phyloP scores from a whole-genome alignment of 768 basidiomycete genomes.

The Heimioporus sp. region DNA sequence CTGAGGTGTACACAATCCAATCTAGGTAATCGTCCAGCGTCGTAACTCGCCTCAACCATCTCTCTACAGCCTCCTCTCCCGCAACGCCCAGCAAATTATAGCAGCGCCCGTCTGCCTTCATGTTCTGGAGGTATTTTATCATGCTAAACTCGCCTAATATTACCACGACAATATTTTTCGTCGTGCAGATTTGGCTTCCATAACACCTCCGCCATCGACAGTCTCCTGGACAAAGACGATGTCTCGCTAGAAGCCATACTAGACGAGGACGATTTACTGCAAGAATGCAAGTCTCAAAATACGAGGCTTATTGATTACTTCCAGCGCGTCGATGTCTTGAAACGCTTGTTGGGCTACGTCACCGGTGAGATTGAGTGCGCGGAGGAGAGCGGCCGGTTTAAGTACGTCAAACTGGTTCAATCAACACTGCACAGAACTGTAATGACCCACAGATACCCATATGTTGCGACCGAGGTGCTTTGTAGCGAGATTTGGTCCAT shows the following conservation, averaged over 20 bases:
- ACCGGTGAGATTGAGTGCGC: constrained; percentile 83
- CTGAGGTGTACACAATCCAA: constrained; percentile 13
- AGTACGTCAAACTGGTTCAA: constrained; percentile 49
- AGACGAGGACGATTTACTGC: constrained; percentile 90
- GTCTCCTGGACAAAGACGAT: constrained; percentile 86
- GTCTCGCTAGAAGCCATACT: constrained; percentile 87
- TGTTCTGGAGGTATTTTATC: constrained; percentile 48
- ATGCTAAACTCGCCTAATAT: neutral
- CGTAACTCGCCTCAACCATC: constrained; percentile 21
- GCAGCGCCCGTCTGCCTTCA: constrained; percentile 26
- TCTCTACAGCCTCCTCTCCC: neutral
- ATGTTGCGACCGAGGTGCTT: constrained; percentile 90
- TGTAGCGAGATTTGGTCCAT: constrained; percentile 96
- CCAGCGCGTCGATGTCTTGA: constrained; percentile 75
- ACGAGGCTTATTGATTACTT: constrained; percentile 87
- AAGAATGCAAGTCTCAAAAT: constrained; percentile 95
- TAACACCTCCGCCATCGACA: constrained; percentile 87
- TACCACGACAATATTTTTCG: constrained; percentile 2
- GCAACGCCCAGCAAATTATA: constrained; percentile 4
- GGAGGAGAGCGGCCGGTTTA: constrained; percentile 76
- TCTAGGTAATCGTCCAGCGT: constrained; percentile 22
- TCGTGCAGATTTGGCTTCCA: constrained; percentile 80
- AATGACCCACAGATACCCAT: constrained; percentile 67
- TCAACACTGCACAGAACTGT: constrained; percentile 6
- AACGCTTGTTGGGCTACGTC: constrained; percentile 80